Percentiles rank a stretch among this genome's conserved stretches.
Evolutionary conservation across 257 asterid genomes (phyloP).

Genomic region (Penstemon newberryi): DNA sequence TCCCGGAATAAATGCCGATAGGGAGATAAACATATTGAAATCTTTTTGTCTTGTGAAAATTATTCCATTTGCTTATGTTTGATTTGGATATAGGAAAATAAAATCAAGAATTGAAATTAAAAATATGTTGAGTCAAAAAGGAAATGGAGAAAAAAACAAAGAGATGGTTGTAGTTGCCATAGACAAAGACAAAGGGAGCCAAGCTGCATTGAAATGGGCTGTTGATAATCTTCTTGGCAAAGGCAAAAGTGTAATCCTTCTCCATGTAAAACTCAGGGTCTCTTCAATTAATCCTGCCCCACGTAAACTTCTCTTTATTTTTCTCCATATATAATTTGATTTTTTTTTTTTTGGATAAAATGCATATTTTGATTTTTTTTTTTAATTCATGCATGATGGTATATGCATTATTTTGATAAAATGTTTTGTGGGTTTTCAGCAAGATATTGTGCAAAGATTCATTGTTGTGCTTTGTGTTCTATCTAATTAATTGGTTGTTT

Average conservation of each 20-base stretch:
- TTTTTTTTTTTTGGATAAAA: too few relatives aligned
- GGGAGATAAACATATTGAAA: background rate
- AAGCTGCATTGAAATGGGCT: constrained; percentile 96
- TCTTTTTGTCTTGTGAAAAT: constrained; percentile 1
- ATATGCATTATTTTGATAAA: background rate
- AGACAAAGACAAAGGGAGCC: constrained; percentile 93
- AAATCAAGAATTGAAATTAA: background rate
- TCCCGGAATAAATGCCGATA: background rate
- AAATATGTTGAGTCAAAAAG: constrained; percentile 39
- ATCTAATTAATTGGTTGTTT: too few relatives aligned
- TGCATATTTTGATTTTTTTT: background rate
- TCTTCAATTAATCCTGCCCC: constrained; percentile 32
- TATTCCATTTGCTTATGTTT: constrained; percentile 16
- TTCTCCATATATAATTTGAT: too few relatives aligned
- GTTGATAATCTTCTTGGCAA: constrained; percentile 68
- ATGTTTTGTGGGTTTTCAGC: background rate
- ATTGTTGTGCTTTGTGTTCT: too few relatives aligned
- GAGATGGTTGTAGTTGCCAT: constrained; percentile 71
- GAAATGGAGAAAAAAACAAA: constrained; percentile 43
- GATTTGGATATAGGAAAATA: background rate
- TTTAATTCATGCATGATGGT: background rate
- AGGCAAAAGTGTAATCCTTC: constrained; percentile 68
- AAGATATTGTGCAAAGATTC: background rate
- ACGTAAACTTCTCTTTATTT: constrained; percentile 34
- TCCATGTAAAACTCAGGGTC: constrained; percentile 60